phyloP scores from a whole-genome alignment of 495 filamentous ascomycete species.

The Lindgomyces ingoldianus region DNA sequence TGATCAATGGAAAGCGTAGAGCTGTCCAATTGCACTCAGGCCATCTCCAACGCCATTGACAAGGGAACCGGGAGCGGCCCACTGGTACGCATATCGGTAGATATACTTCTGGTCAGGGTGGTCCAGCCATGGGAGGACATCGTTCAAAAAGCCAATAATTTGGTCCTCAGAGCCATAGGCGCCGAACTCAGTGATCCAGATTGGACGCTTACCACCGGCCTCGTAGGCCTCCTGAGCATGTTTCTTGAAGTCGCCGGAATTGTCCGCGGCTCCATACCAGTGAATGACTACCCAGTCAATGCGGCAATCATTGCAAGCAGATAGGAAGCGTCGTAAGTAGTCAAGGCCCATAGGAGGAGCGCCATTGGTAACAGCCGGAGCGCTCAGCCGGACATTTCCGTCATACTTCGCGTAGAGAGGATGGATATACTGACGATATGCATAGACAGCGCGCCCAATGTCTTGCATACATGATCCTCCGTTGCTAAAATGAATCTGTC shows the following conservation, averaged over 20 bases:
- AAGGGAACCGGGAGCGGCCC: slow-evolving; percentile 56
- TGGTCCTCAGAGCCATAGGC: slow-evolving; percentile 48
- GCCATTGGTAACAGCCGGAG: slow-evolving; percentile 20
- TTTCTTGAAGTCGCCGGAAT: slow-evolving; percentile 40
- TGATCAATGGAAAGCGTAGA: slow-evolving; percentile 4
- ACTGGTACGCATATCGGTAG: slow-evolving; percentile 86
- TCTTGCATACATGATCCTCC: slow-evolving; percentile 50
- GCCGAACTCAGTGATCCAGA: slow-evolving; percentile 85
- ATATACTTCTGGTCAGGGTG: slow-evolving; percentile 59
- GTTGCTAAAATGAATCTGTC: slow-evolving; percentile 39
- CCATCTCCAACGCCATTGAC: slow-evolving; percentile 36
- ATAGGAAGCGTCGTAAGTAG: slow-evolving; percentile 8
- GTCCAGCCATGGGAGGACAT: slow-evolving; percentile 65
- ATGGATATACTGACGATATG: neutral
- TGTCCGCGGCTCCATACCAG: slow-evolving; percentile 37
- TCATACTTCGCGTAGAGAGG: neutral
- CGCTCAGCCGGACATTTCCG: slow-evolving; percentile 5
- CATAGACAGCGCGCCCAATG: neutral
- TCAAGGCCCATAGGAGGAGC: slow-evolving; percentile 1
- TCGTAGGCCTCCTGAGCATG: slow-evolving; percentile 35
- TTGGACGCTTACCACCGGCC: slow-evolving; percentile 53
- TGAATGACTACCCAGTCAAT: slow-evolving; percentile 14
- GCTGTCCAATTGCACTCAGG: slow-evolving; percentile 10
- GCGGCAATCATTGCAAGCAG: slow-evolving; percentile 11
- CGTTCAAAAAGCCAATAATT: slow-evolving; percentile 56